Conservation (phyloP, 2,329 filamentous ascomycete genomes). For the Gnomoniopsis smithogilvyi region DNA sequence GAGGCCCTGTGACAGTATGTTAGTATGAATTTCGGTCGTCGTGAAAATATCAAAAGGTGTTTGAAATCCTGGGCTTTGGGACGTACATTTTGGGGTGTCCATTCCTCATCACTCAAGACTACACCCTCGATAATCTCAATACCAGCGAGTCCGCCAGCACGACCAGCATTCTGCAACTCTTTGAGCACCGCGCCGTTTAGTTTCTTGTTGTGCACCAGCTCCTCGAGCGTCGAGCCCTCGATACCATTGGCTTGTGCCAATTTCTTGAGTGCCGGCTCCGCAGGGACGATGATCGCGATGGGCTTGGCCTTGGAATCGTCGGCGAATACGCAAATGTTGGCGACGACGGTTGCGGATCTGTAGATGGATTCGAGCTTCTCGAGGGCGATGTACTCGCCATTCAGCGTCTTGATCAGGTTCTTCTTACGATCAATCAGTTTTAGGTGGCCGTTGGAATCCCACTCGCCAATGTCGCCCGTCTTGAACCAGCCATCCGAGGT, state of each 20-base stretch:
- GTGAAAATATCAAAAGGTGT: background rate
- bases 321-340: slow-evolving; percentile 56
- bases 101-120: slow-evolving; percentile 69
- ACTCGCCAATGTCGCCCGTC: slow-evolving; percentile 82
- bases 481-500: slow-evolving; percentile 81
- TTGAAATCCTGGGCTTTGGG: background rate
- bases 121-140: slow-evolving; percentile 72
- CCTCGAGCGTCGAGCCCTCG: slow-evolving; percentile 56
- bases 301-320: slow-evolving; percentile 49
- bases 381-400: slow-evolving; percentile 79
- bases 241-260: slow-evolving; percentile 41
- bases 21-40: slow-evolving; percentile 21
- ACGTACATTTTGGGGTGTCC: slow-evolving; percentile 72
- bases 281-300: slow-evolving; percentile 54
- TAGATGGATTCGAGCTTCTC: slow-evolving; percentile 64
- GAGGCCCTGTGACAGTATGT: slow-evolving; percentile 45
- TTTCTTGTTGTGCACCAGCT: slow-evolving; percentile 66
- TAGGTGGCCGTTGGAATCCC: slow-evolving; percentile 67
- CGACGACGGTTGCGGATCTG: slow-evolving; percentile 47
- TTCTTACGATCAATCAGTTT: slow-evolving; percentile 83
- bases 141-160: slow-evolving; percentile 58
- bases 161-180: slow-evolving; percentile 60
- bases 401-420: slow-evolving; percentile 80
- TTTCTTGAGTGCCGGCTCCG: slow-evolving; percentile 53
- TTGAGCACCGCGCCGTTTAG: slow-evolving; percentile 60